A percentile compares a stretch with the other conserved stretches of the same genome.
phyloP scores from a whole-genome alignment of 257 asterid species.

The Marsdenia floribunda region DNA sequence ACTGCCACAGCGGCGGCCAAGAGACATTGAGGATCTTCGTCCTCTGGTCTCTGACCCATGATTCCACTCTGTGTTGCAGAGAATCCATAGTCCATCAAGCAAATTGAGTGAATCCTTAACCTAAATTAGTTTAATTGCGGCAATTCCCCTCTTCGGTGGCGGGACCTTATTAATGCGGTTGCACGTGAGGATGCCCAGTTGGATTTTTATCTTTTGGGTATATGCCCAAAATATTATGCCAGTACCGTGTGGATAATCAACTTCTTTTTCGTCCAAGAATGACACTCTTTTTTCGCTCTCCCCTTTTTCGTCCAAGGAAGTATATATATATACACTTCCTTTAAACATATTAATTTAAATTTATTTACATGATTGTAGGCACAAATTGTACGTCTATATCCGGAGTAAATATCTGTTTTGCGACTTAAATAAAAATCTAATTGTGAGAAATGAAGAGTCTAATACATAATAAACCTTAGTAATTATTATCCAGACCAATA shows the following conservation, averaged over 20 bases:
- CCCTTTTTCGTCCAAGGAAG: too few relatives aligned
- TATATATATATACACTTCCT: too few relatives aligned
- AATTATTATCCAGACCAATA: too few relatives aligned
- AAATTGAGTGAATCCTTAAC: slow-evolving; percentile 35
- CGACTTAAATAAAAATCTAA: too few relatives aligned
- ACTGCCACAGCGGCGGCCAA: slow-evolving; percentile 91
- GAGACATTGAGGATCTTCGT: slow-evolving; percentile 58
- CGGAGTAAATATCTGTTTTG: too few relatives aligned
- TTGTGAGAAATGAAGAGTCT: too few relatives aligned
- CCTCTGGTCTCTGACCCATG: slow-evolving; percentile 90
- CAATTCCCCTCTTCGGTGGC: not conserved
- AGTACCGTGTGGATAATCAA: not conserved
- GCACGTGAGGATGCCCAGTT: not conserved
- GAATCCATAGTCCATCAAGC: slow-evolving; percentile 58
- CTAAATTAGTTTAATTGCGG: slow-evolving; percentile 25
- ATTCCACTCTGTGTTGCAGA: slow-evolving; percentile 72
- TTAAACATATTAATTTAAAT: too few relatives aligned
- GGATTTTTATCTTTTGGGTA: not conserved
- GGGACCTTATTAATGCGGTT: not conserved
- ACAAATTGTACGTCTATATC: too few relatives aligned
- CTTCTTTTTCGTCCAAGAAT: too few relatives aligned
- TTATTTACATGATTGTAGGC: too few relatives aligned
- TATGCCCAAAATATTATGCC: slow-evolving; percentile 9
- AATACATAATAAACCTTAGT: too few relatives aligned
- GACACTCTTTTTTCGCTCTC: too few relatives aligned